A percentile compares a stretch with the other conserved stretches of the same genome.
phyloP scores from a whole-genome alignment of 2,329 filamentous ascomycete genomes.

The Claviceps citrina region DNA sequence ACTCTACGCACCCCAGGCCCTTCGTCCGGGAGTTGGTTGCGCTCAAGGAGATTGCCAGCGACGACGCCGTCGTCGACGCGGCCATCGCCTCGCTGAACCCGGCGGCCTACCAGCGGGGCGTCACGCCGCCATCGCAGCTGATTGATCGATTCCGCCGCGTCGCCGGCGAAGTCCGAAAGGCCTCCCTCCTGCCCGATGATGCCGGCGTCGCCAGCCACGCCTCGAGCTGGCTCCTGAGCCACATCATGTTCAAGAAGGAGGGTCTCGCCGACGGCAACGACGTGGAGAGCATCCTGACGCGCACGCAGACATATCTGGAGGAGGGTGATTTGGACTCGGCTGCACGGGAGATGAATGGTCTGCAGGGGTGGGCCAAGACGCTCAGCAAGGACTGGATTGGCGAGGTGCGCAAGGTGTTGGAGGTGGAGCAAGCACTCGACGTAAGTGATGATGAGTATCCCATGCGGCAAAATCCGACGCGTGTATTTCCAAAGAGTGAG shows the following conservation, averaged over 20 bases:
- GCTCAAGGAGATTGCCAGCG: constrained; percentile 76
- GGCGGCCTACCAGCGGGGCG: constrained; percentile 77
- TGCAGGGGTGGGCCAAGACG: constrained; percentile 90
- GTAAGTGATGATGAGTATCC: constrained; percentile 48
- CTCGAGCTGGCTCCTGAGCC: constrained; percentile 76
- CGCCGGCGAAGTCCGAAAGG: constrained; percentile 83
- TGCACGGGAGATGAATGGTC: constrained; percentile 83
- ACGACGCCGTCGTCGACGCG: constrained; percentile 75
- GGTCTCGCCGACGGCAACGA: constrained; percentile 70
- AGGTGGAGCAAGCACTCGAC: constrained; percentile 91
- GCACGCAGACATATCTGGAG: constrained; percentile 80
- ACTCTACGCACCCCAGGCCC: constrained; percentile 54
- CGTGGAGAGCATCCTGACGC: constrained; percentile 81
- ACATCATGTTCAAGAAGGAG: constrained; percentile 91
- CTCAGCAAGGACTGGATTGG: constrained; percentile 85
- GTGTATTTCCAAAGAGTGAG: too few relatives aligned
- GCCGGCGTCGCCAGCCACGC: constrained; percentile 91
- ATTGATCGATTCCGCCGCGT: constrained; percentile 94
- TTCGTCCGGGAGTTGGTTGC: constrained; percentile 89
- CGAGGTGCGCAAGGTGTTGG: constrained; percentile 80
- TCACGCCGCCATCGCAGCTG: constrained; percentile 69
- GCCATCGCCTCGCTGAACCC: constrained; percentile 96
- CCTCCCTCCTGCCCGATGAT: constrained; percentile 77
- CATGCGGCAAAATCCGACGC: background rate
- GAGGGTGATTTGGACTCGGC: constrained; percentile 85